Percentiles rank a stretch among this genome's conserved stretches.
Conservation (phyloP, 1,139 yeast species). For the Yamadazyma dushanensis region DNA sequence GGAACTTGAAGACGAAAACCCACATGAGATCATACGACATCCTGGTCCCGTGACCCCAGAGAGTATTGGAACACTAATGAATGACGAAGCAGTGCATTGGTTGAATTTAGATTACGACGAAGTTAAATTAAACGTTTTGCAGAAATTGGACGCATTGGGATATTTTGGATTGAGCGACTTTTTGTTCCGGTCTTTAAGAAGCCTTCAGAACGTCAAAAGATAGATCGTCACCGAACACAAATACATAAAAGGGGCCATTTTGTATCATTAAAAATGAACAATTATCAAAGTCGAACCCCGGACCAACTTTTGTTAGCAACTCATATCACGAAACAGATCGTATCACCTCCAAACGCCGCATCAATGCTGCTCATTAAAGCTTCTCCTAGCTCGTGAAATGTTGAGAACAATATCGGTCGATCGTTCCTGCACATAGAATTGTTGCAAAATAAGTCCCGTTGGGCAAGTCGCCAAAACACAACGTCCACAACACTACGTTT, state of each 20-base stretch:
- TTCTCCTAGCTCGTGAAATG: neutral
- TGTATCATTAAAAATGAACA: neutral
- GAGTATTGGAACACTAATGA: conserved; percentile 23
- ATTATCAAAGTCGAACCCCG: neutral
- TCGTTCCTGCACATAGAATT: neutral
- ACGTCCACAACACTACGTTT: no score
- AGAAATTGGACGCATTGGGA: conserved; percentile 33
- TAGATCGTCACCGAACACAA: neutral
- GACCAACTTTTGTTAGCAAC: neutral
- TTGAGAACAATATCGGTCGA: neutral
- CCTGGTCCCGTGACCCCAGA: conserved; percentile 46
- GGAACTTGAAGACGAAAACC: conserved; percentile 44
- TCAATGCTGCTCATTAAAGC: neutral
- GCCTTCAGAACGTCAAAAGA: conserved; percentile 15
- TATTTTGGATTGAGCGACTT: conserved; percentile 46
- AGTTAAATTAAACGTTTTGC: conserved; percentile 38
- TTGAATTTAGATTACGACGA: conserved; percentile 34
- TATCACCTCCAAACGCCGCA: neutral
- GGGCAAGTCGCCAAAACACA: no score
- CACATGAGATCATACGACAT: conserved; percentile 33
- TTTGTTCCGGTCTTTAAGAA: conserved; percentile 46
- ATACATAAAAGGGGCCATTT: no score
- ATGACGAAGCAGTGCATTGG: conserved; percentile 28
- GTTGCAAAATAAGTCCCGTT: conserved; percentile 2
- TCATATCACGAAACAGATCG: neutral